A percentile compares a stretch with the other conserved stretches of the same genome.
These are phyloP conservation scores for Suhomyces guaymorum DNA, from an alignment of 1,139 yeast genomes.

Conservation along the genomic window DNA sequence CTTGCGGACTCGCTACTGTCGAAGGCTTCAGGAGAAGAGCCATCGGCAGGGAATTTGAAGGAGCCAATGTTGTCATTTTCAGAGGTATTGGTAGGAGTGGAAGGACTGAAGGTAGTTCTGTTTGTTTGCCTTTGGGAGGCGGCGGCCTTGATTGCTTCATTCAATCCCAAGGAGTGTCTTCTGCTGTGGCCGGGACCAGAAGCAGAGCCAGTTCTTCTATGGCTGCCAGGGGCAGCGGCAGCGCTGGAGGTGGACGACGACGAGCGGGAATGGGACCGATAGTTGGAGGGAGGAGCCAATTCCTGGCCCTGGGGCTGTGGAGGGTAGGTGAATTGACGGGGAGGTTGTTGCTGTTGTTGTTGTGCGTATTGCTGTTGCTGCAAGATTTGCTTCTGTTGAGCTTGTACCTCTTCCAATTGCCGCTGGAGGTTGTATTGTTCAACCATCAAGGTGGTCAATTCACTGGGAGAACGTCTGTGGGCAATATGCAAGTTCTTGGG, in stretches of 20 bases:
- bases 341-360: slow-evolving; percentile 21
- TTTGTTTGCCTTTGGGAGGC: slow-evolving; percentile 73
- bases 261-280: slow-evolving; percentile 42
- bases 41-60: slow-evolving; percentile 38
- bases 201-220: slow-evolving; percentile 42
- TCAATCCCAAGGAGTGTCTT: slow-evolving; percentile 88
- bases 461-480: slow-evolving; percentile 91
- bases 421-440: slow-evolving; percentile 92
- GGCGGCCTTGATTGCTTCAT: slow-evolving; percentile 97
- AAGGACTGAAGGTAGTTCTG: slow-evolving; percentile 39
- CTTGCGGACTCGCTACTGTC: slow-evolving; percentile 11
- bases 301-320: slow-evolving; percentile 19
- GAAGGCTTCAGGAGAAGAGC: slow-evolving; percentile 13
- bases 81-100: slow-evolving; percentile 22
- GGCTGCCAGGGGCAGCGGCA: slow-evolving; percentile 16
- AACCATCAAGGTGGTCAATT: slow-evolving; percentile 89
- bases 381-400: slow-evolving; percentile 84
- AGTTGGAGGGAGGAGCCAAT: slow-evolving; percentile 31
- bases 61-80: slow-evolving; percentile 28
- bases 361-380: slow-evolving; percentile 58
- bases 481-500: slow-evolving; percentile 73
- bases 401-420: slow-evolving; percentile 87
- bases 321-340: slow-evolving; percentile 20
- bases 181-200: slow-evolving; percentile 68
- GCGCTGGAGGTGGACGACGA: slow-evolving; percentile 31